Evolutionary conservation across 345 rosid genomes (phyloP), one percentile per base, ranked within the genome.

Genomic region (Eucalyptus tenuipes): DNA sequence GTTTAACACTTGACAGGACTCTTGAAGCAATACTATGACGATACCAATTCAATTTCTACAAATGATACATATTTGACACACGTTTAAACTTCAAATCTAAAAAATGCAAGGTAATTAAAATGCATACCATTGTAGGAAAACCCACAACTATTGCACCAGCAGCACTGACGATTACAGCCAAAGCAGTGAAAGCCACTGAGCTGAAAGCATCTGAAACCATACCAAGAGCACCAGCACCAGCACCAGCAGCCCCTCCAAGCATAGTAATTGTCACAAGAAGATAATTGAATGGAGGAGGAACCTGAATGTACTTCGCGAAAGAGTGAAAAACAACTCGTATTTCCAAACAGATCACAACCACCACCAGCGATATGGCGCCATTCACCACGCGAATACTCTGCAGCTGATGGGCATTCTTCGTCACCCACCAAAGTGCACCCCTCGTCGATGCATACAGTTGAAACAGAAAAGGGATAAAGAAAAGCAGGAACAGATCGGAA

Each of bases 381-480:
- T 97, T 98, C n/a, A 93, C 95, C 79, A 94, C 89, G 64, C 98
- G 95, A 89, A 98, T 95, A 87, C 98, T 94, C 52, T 94, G 98
- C 71, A 97, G 88, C 91, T 96, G 98, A 89, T 93, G 91, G 5
- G 91, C 89, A 88, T 94, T 91, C 95, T 94, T 97, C 4, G 97
- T 97, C 88, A 98, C 91, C 99, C 99, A 98, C 97, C 99, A 93
- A 18, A 98, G 94, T 8, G 98, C 99, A 75, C 99, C 99, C 91
- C 97, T 95, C 7, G 97, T 94, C 27, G 99, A 98, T 0, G 99
- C 97, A 61, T 96, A 98, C 22, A 98, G 96, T 92, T 94, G 97
- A 89, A 98, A 95, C 91, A 98, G 85, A 89, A 98, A 98, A 31
- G 99, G 99, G 82, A 96, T 91, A 88, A 98, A 98, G 91, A 98